Base-by-base conservation (phyloP, 306 rosid genomes). In the Astragalus glycyphyllos region DNA sequence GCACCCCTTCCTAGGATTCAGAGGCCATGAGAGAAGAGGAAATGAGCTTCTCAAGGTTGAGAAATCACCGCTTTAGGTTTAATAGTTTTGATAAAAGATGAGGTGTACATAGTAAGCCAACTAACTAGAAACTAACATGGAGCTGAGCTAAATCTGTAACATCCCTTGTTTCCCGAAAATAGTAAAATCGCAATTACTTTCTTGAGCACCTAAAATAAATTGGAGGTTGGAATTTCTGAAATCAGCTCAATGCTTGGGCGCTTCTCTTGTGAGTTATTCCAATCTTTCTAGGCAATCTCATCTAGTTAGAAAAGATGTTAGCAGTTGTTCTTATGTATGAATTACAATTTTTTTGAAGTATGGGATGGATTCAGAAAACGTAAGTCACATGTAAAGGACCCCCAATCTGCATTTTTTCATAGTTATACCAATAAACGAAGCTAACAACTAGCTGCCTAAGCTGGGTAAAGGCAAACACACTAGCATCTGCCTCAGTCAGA, bases 101-200 rank as follows among this genome's bases (percentile, higher is more conserved):
- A 20, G 23, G 23, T 20, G 23, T 20, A 20, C 23, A 20, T 20
- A 20, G 23, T 20, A 20, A 20, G 23, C 23, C 23, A 20, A 20
- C 23, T 20, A 20, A 20, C 23, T 20, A 20, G 23, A 20, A 20
- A 20, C 23, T 20, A 20, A 20, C 23, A 20, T 20, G 23, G 23
- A 20, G 23, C 23, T 20, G 23, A 20, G 23, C 23, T 20, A 20
- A 20, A 20, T 20, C 23, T 20, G 23, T 20, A 20, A 20, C 23
- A 20, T 20, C 23, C 23, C 29, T 8, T 72, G 45, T 73, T 62
- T 62, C 47, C 41, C 9, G 20, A 73, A 73, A 9, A 34, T 20
- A n/a, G 23, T 50, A 51, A 16, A 40, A 23, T 62, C 8, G 54
- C 35, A 50, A 73, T 2, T 2, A 73, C 54, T 14, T 49, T 45